Evolutionary conservation across 2,329 filamentous ascomycete genomes (phyloP).

Genomic region (Aureobasidium namibiae): DNA sequence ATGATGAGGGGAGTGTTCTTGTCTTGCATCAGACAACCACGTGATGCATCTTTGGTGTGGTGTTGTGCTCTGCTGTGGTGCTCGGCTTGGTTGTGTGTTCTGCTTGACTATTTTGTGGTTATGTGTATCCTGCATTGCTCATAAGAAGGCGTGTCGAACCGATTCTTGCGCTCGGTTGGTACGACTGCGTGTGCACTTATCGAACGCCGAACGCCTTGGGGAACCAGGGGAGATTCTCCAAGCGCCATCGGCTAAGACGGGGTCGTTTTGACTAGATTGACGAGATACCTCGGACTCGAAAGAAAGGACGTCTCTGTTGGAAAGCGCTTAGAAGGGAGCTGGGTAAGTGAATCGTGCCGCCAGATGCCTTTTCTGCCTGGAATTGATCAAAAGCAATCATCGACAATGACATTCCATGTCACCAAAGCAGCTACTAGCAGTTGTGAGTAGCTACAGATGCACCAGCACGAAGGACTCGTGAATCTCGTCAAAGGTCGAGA

Average conservation of each 20-base stretch:
- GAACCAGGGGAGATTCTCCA: not conserved
- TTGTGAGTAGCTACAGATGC: too few species aligned
- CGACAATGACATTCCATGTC: not conserved
- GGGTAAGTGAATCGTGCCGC: not conserved
- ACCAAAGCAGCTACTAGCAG: not conserved
- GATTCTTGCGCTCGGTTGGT: not conserved
- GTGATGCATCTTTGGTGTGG: not conserved
- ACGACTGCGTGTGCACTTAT: not conserved
- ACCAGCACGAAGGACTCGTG: not conserved
- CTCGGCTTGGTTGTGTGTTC: not conserved
- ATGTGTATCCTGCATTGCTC: not conserved
- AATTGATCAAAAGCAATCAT: too few species aligned
- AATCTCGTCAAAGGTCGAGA: not conserved
- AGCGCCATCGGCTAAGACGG: not conserved
- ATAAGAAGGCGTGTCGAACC: not conserved
- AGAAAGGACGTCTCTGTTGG: not conserved
- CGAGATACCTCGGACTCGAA: too few species aligned
- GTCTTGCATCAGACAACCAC: not conserved
- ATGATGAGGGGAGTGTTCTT: not conserved
- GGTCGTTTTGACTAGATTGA: not conserved
- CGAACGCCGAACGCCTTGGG: not conserved
- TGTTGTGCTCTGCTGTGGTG: not conserved
- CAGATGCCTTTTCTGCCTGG: not conserved
- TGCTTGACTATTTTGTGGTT: not conserved
- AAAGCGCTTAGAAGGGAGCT: not conserved